phyloP scores from a whole-genome alignment of 2,329 filamentous ascomycete species.

The Pyrenophora seminiperda region DNA sequence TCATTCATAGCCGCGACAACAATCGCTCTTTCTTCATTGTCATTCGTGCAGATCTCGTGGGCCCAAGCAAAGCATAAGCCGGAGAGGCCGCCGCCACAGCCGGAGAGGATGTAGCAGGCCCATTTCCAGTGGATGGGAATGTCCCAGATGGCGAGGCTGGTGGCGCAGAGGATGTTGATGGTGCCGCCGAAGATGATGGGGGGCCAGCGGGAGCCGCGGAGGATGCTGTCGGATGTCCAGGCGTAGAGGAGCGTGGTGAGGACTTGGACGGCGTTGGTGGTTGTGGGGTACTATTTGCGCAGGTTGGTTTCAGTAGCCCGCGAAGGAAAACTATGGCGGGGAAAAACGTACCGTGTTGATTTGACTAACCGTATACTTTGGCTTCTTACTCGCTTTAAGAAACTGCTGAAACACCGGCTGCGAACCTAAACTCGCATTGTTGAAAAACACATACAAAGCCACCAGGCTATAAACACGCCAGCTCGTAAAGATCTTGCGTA shows the following conservation, averaged over 20 bases:
- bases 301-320: background rate
- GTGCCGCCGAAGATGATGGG: constrained; percentile 26
- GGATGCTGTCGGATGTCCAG: constrained; percentile 27
- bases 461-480: constrained; percentile 24
- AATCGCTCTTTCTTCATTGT: constrained; percentile 70
- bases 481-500: constrained; percentile 5
- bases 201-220: constrained; percentile 25
- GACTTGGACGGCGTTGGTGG: constrained; percentile 29
- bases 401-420: constrained; percentile 22
- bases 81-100: constrained; percentile 54
- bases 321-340: too few species aligned
- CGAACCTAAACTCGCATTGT: background rate
- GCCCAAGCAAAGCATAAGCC: constrained; percentile 61
- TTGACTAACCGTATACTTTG: constrained; percentile 20
- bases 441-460: constrained; percentile 8
- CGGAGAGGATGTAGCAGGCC: constrained; percentile 64
- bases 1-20: constrained; percentile 71
- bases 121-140: constrained; percentile 60
- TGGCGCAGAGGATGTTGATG: constrained; percentile 25
- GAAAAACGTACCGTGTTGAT: constrained; percentile 18
- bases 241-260: constrained; percentile 25
- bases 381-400: constrained; percentile 22
- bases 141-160: constrained; percentile 21
- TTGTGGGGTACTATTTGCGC: constrained; percentile 23
- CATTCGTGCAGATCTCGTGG: constrained; percentile 59